Conservation (phyloP, 768 basidiomycete species). For the Leccinum disarticulatum region DNA sequence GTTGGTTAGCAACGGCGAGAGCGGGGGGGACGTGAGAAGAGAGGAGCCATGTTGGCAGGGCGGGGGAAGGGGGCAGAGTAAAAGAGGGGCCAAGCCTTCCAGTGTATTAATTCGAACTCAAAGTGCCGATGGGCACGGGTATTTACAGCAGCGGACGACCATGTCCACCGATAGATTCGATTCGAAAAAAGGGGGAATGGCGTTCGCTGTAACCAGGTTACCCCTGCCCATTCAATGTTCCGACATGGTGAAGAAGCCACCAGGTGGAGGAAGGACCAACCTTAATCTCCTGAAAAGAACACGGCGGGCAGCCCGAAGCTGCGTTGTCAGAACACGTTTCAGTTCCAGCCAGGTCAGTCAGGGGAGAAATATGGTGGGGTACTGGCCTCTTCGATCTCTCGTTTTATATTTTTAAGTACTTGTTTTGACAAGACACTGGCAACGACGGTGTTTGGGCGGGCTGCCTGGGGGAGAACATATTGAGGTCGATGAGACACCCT, state of each 20-base stretch:
- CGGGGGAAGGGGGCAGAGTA: background rate
- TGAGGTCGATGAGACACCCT: constrained; percentile 6
- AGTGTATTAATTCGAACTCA: background rate
- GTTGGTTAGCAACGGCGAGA: background rate
- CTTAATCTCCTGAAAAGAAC: background rate
- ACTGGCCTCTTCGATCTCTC: background rate
- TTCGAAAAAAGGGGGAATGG: background rate
- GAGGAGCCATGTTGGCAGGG: background rate
- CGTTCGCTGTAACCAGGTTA: background rate
- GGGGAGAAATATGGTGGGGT: background rate
- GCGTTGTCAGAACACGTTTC: constrained; percentile 1
- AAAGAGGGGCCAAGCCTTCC: background rate
- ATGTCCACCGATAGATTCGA: background rate
- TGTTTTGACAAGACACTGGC: background rate
- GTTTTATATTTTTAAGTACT: background rate
- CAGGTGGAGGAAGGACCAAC: background rate
- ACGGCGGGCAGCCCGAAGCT: background rate
- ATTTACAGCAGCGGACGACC: background rate
- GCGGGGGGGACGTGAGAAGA: background rate
- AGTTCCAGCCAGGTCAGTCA: background rate
- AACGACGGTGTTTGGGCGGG: background rate
- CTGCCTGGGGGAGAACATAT: background rate
- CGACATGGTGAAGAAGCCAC: background rate
- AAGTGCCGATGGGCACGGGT: background rate
- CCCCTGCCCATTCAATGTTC: background rate